These are phyloP conservation scores for Wallacemonas rigidus DNA, from an alignment of 208 protist genomes.

Conservation along the genomic window DNA sequence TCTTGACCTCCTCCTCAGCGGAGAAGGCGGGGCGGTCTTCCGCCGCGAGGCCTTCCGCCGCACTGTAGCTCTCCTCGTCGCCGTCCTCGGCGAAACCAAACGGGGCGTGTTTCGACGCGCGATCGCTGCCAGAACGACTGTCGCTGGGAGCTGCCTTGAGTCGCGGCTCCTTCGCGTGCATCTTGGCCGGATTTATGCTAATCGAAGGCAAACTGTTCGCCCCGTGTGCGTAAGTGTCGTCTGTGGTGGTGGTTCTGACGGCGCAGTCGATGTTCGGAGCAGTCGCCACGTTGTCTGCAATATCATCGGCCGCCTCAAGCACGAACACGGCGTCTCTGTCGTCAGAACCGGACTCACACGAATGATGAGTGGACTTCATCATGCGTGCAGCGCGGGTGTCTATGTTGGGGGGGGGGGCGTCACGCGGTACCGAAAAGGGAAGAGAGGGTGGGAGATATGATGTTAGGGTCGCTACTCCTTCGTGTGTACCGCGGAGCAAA, in stretches of 20 bases:
- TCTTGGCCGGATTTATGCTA: not conserved
- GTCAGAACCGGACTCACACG: not conserved
- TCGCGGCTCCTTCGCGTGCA: not conserved
- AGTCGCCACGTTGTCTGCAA: not conserved
- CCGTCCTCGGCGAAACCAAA: conserved; percentile 9
- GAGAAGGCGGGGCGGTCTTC: conserved; percentile 19
- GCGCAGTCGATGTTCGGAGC: not conserved
- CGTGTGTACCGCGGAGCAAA: no score
- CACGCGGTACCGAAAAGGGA: not conserved
- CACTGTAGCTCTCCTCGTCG: not conserved
- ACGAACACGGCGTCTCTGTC: conserved; percentile 11
- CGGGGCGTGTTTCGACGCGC: not conserved
- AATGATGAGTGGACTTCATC: not conserved
- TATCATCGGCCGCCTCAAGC: not conserved
- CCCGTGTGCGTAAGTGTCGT: not conserved
- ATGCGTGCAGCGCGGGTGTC: no score
- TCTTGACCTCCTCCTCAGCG: conserved; percentile 28
- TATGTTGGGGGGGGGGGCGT: not conserved
- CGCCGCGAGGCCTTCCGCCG: not conserved
- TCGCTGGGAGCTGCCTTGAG: not conserved
- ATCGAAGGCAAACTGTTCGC: not conserved
- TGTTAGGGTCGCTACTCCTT: no score
- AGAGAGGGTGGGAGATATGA: not conserved
- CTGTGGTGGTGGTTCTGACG: not conserved
- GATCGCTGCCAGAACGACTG: not conserved